Conservation (phyloP, 2,329 filamentous ascomycete genomes). For the Taxawa tesnikishii region DNA sequence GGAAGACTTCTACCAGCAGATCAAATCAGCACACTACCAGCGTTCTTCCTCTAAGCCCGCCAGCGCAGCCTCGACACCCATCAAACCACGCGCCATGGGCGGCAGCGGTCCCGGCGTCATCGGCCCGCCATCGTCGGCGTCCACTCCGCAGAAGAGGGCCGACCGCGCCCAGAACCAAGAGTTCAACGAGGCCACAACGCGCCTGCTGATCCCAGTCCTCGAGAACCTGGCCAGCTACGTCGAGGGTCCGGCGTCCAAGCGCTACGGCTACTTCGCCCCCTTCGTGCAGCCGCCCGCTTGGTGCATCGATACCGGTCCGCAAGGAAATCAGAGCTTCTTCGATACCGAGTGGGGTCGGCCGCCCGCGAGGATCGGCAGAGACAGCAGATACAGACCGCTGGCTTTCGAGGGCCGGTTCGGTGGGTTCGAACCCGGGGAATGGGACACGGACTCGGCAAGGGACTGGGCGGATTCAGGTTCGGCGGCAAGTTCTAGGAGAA, state of each 20-base stretch:
- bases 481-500: too few species aligned
- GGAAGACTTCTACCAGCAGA: conserved; percentile 15
- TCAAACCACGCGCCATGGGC: background rate
- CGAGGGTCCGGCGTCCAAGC: conserved; percentile 18
- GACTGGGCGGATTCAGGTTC: background rate
- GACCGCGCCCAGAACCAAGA: background rate
- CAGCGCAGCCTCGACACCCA: too few species aligned
- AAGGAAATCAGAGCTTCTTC: conserved; percentile 29
- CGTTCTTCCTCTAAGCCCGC: conserved; percentile 1
- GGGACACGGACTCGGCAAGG: too few species aligned
- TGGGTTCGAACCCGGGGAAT: conserved; percentile 9
- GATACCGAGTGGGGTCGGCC: conserved; percentile 23
- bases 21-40: conserved; percentile 9
- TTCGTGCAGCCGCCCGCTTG: conserved; percentile 26
- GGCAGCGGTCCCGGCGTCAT: conserved; percentile 5
- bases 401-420: conserved; percentile 11
- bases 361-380: conserved; percentile 22
- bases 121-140: conserved; percentile 1
- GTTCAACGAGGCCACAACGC: conserved; percentile 13
- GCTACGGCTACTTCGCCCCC: conserved; percentile 26
- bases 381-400: conserved; percentile 19
- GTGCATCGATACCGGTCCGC: conserved; percentile 22
- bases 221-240: conserved; percentile 30
- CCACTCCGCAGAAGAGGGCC: background rate
- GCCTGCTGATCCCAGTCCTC: conserved; percentile 26